These are phyloP conservation scores for Calocybe cyanea DNA, from an alignment of 768 basidiomycete species.

Conservation along the genomic window DNA sequence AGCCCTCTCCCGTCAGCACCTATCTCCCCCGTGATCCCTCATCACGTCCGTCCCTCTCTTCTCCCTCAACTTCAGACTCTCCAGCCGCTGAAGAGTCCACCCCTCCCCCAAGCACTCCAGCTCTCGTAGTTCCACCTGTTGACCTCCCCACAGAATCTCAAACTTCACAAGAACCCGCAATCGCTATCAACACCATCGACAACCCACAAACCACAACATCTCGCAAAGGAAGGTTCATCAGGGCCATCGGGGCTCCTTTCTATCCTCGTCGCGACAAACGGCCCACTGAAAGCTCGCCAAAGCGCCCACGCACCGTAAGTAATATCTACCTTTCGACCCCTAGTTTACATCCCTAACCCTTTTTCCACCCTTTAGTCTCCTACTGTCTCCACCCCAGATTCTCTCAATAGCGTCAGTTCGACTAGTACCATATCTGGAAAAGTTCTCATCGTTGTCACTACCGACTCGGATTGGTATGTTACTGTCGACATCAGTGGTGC, in stretches of 20 bases:
- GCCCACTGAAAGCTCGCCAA: slow-evolving; percentile 16
- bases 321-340: slow-evolving; percentile 20
- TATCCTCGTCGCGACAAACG: slow-evolving; percentile 22
- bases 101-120: slow-evolving; percentile 70
- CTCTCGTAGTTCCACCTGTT: slow-evolving; percentile 40
- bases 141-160: slow-evolving; percentile 35
- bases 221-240: slow-evolving; percentile 30
- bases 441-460: slow-evolving; percentile 64
- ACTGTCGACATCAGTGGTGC: slow-evolving; percentile 70
- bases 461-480: slow-evolving; percentile 72
- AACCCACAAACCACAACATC: slow-evolving; percentile 20
- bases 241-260: slow-evolving; percentile 30
- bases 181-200: slow-evolving; percentile 10
- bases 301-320: slow-evolving; percentile 34
- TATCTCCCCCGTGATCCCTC: slow-evolving; percentile 31
- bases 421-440: slow-evolving; percentile 31
- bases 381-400: slow-evolving; percentile 33
- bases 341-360: slow-evolving; percentile 1
- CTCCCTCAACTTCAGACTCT: slow-evolving; percentile 67
- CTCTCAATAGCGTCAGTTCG: slow-evolving; percentile 23
- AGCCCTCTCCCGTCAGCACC: slow-evolving; percentile 26
- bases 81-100: slow-evolving; percentile 58
- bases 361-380: slow-evolving; percentile 37
- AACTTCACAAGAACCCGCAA: slow-evolving; percentile 27
- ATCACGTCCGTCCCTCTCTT: slow-evolving; percentile 58